Evolutionary conservation across 2,329 filamentous ascomycete genomes (phyloP), one percentile per base, ranked within the genome.

Genomic region (Penicillium sp.): DNA sequence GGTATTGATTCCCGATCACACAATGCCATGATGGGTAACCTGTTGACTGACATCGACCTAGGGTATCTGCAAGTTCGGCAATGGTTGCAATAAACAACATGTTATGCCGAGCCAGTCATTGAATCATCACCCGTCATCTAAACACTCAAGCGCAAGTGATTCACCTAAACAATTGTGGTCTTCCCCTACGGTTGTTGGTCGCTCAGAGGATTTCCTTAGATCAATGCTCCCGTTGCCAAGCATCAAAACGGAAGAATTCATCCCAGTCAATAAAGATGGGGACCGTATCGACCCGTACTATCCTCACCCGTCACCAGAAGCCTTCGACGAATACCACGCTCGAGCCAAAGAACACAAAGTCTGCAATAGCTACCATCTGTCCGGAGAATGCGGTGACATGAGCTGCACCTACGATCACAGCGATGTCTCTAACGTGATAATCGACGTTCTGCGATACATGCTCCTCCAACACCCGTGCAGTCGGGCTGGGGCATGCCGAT

Each of bases 341-440:
- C 67, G 69, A 12, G 64, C 65, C 26, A 63, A 62, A 13, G 56
- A 62, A 2, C 61, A 65, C 17, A 77, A 77, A 55, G 67, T 75
- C 0, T 79, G 77, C 61, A 78, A 78, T 57, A 69, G 68, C 26
- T 70, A 70, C 51, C 72, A 77, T 49, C 64, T 79, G 0, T 66
- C 66, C 0, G 64, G 66, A 3, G 53, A 61, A 15, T 78, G 76
- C 55, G 57, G 58, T 28, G 61, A 61, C 35, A 53, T 60, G 37
- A 51, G 51, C 48, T 76, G 74, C 52, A 59, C 60, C 3, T 78
- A 69, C 55, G 75, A 78, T 43, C 77, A 80, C 56, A 61, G 56
- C 24, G 62, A 69, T 3, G 65, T 78, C 3, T 68, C 71, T 6
- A 54, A 65, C 1, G 62, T 62, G 6, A 60, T 72, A 3, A 58